These are phyloP conservation scores for Metschnikowia matae DNA, from an alignment of 805 yeast species.

Conservation along the genomic window DNA sequence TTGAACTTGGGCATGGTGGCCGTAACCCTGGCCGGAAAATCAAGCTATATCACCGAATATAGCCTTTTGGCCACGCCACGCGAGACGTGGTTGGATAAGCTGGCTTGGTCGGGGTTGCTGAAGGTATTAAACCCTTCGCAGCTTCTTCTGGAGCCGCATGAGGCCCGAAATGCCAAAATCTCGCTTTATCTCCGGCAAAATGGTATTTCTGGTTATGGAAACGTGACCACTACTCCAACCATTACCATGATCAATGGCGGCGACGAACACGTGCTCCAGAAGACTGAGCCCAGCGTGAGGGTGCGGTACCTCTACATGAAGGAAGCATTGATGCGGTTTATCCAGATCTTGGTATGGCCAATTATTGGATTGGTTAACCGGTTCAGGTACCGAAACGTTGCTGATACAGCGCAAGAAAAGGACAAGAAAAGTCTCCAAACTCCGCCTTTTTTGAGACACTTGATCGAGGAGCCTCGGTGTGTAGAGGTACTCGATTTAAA, in stretches of 20 bases:
- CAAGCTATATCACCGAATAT: constrained; percentile 60
- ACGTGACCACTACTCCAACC: constrained; percentile 28
- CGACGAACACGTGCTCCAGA: background rate
- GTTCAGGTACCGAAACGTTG: background rate
- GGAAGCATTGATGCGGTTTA: constrained; percentile 18
- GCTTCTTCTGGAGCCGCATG: background rate
- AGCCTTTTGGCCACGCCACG: constrained; percentile 45
- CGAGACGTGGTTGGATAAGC: constrained; percentile 46
- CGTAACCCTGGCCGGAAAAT: constrained; percentile 62
- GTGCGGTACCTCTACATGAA: constrained; percentile 20
- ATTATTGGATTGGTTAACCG: background rate
- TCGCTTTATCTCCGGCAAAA: constrained; percentile 11
- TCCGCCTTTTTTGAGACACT: constrained; percentile 26
- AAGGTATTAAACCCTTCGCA: background rate
- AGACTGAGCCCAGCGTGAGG: constrained; percentile 15
- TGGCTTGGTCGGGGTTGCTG: constrained; percentile 6
- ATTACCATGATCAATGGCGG: constrained; percentile 17
- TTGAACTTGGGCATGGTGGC: constrained; percentile 59
- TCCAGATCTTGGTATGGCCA: constrained; percentile 21
- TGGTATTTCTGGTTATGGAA: constrained; percentile 25
- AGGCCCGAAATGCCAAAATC: constrained; percentile 3
- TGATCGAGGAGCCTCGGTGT: background rate
- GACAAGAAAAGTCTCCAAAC: constrained; percentile 10
- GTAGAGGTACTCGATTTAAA: background rate
- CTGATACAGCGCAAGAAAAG: background rate